Evolutionary conservation across 2,329 filamentous ascomycete genomes (phyloP), one percentile per base, ranked within the genome.

Genomic region (Aphanoascus verrucosus): DNA sequence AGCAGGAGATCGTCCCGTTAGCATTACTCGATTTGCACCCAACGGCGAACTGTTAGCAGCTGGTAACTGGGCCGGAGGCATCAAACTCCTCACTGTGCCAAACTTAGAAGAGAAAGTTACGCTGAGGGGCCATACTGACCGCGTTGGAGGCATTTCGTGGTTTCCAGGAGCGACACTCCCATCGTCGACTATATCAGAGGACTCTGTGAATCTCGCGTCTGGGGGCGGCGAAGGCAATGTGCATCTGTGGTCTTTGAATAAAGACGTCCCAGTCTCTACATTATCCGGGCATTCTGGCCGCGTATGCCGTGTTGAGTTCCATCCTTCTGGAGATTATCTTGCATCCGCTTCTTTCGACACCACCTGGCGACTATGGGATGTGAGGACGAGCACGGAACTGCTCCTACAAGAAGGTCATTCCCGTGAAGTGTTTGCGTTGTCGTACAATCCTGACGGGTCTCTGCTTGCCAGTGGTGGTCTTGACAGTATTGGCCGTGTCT

Each of bases 301-400:
- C 57, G 89, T 98, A 7, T 95, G 89, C 62, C 82, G 91, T 54
- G 85, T 94, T 11, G 93, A 95, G 55, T 95, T 97, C 64, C 93
- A 98, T 61, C 93, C 93, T 0, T 94, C 88, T 0, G 91, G 91
- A 2, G 79, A 79, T 57, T 97, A 91, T 64, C 75, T 97, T 5
- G 93, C 91, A 4, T 95, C 90, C 0, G 93, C 93, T 5, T 95
- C 89, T 0, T 93, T 93, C 63, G 93, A 98, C 66, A 95, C 89
- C 1, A 95, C 93, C 0, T 98, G 93, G 93, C 82, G 91, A 43
- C 75, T 98, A 34, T 98, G 93, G 91, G 91, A 97, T 66, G 82
- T 97, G 0, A 83, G 88, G 60, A 93, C 85, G 0, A 87, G 83
- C 0, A 84, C 84, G 1, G 90, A 97, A 65, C 72, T 97, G 1